Conservation (phyloP, 2,329 filamentous ascomycete species). For the Colletotrichum somersetense region DNA sequence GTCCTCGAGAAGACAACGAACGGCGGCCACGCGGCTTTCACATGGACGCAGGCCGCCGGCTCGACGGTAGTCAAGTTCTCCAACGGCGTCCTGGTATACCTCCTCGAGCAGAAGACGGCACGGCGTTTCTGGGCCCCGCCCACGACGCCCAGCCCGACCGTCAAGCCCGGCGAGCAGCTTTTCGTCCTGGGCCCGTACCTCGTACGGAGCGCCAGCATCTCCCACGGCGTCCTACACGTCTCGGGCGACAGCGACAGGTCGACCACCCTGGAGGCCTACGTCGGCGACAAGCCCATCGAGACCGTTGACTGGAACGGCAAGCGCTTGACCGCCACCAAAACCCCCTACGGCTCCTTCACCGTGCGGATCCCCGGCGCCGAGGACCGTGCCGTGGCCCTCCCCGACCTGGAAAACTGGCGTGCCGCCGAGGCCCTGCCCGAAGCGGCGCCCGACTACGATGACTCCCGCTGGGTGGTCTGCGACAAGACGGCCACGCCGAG, state of each 20-base stretch:
- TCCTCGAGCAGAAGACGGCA: slow-evolving; percentile 73
- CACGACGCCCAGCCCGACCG: slow-evolving; percentile 51
- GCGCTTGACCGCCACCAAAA: slow-evolving; percentile 51
- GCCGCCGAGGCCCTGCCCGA: slow-evolving; percentile 80
- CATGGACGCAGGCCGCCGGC: slow-evolving; percentile 64
- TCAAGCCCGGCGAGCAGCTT: slow-evolving; percentile 60
- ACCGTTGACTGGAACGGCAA: slow-evolving; percentile 70
- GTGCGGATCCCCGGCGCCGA: slow-evolving; percentile 60
- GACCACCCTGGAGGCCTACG: slow-evolving; percentile 71
- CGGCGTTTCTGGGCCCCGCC: slow-evolving; percentile 78
- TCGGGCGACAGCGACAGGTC: slow-evolving; percentile 77
- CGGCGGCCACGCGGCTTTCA: slow-evolving; percentile 43
- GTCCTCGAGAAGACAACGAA: slow-evolving; percentile 41
- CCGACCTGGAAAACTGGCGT: slow-evolving; percentile 74
- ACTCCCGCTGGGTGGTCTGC: slow-evolving; percentile 74
- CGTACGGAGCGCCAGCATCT: slow-evolving; percentile 69
- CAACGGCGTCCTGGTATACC: slow-evolving; percentile 64
- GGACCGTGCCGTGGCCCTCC: slow-evolving; percentile 62
- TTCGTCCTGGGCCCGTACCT: slow-evolving; percentile 76
- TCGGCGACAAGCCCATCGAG: slow-evolving; percentile 63
- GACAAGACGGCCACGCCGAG: slow-evolving; percentile 72
- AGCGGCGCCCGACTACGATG: slow-evolving; percentile 72
- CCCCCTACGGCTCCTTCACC: slow-evolving; percentile 59
- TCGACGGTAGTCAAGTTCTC: slow-evolving; percentile 65
- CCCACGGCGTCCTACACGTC: slow-evolving; percentile 68